Base-by-base conservation (phyloP, 1,284 basidiomycete species). In the Cryptococcus sp. region DNA sequence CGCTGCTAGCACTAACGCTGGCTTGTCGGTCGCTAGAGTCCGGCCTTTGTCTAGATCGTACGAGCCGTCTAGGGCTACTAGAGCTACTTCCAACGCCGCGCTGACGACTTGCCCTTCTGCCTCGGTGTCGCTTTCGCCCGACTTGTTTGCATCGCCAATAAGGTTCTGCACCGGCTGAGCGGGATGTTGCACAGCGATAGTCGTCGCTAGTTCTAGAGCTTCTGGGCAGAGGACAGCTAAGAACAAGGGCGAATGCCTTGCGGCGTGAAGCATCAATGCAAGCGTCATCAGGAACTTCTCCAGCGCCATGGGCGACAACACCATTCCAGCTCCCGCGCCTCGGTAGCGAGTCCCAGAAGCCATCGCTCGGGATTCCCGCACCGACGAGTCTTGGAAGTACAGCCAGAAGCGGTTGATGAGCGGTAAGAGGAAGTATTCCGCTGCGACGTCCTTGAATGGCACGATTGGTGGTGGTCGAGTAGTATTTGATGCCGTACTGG, bases 371-470 rank as follows among this genome's bases (percentile, higher is more conserved):
- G 84, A 82, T 69, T 91, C 89, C 30, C 89, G 83, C 8, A 84
- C 83, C 63, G 88, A 85, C 67, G 90, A 87, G 67, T 93, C 90
- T 16, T 89, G 85, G 46, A 93, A 84, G 77, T 92, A 90, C n/a
- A 84, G 73, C 90, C 92, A 95, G 77, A 97, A 95, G 8, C 88
- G 86, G 67, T 92, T 90, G 73, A 97, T 84, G 35, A 97, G 81
- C 0, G 95, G 95, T 55, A 88, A 85, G 53, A 96, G 84, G 77
- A 95, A 96, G 75, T 80, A 87, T 70, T 92, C 90, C 1, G 89
- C 89, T 0, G 91, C 91, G 25, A 95, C 80, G 47, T 85, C 82
- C n/a, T 85, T 86, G 78, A 89, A 94, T 0, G 73, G 60, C 7
- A 76, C 67, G 8, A 73, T 66, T 0, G 77, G 74, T 2, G 50